These are phyloP conservation scores for Tolypocladium ovalisporum DNA, from an alignment of 2,329 filamentous ascomycete genomes.

Conservation along the genomic window DNA sequence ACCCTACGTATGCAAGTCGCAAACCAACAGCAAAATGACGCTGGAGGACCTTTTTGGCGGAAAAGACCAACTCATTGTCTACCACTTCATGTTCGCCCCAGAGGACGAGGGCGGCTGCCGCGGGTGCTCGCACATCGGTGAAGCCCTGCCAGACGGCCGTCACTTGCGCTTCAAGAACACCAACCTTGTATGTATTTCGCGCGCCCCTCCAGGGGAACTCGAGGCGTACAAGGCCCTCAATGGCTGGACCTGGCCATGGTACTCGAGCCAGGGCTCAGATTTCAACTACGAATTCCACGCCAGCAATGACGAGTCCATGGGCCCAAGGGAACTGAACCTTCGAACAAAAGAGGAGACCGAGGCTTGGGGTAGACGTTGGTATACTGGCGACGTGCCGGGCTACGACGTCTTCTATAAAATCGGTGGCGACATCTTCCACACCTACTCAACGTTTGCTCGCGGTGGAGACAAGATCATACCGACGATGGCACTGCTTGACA, in stretches of 20 bases:
- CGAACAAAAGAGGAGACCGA: constrained; percentile 12
- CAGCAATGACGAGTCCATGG: constrained; percentile 16
- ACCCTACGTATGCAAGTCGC: constrained; percentile 22
- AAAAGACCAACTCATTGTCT: constrained; percentile 26
- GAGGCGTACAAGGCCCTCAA: constrained; percentile 23
- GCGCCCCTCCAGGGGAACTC: constrained; percentile 24
- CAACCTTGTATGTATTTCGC: constrained; percentile 26
- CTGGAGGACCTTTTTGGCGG: constrained; percentile 21
- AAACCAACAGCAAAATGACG: constrained; percentile 11
- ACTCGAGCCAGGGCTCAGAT: constrained; percentile 20
- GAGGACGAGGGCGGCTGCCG: constrained; percentile 21
- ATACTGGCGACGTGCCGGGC: constrained; percentile 22
- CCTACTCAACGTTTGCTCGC: constrained; percentile 22
- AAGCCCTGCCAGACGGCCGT: constrained; percentile 24
- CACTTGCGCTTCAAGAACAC: constrained; percentile 27
- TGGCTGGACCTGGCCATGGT: constrained; percentile 31
- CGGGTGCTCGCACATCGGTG: constrained; percentile 26
- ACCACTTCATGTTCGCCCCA: constrained; percentile 35
- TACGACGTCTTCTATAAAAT: constrained; percentile 24
- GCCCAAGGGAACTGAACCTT: constrained; percentile 16
- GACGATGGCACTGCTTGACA: constrained; percentile 20
- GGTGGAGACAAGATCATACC: constrained; percentile 19
- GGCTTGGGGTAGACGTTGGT: constrained; percentile 14
- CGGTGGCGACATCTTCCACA: constrained; percentile 22
- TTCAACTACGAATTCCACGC: constrained; percentile 31